Evolutionary conservation across 768 basidiomycete species (phyloP).

Genomic region (Lepiota brunneoincarnata): DNA sequence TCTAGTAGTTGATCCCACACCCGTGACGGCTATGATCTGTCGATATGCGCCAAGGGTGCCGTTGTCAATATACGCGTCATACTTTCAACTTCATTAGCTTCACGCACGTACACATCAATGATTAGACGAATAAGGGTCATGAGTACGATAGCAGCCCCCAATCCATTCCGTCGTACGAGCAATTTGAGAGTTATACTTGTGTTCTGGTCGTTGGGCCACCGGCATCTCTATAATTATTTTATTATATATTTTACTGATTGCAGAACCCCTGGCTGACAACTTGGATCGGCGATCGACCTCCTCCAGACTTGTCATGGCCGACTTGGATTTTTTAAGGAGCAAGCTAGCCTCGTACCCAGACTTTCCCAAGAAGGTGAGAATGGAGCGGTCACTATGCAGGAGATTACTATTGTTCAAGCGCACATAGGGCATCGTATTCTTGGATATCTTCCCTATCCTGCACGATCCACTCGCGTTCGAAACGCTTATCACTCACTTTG

Average conservation of each 20-base stretch:
- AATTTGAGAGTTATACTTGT: too few species aligned
- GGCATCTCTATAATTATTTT: too few species aligned
- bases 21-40: constrained; percentile 27
- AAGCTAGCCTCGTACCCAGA: constrained; percentile 63
- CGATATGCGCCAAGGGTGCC: constrained; percentile 19
- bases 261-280: neutral
- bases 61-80: constrained; percentile 24
- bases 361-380: constrained; percentile 85
- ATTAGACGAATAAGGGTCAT: neutral
- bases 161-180: neutral
- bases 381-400: neutral
- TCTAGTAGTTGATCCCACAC: constrained; percentile 32
- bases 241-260: too few species aligned
- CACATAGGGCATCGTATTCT: constrained; percentile 79
- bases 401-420: neutral
- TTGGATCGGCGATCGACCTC: neutral
- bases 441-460: constrained; percentile 94
- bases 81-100: constrained; percentile 5
- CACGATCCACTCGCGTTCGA: constrained; percentile 85
- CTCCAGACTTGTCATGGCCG: constrained; percentile 51
- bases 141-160: constrained; percentile 2
- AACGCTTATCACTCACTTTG: constrained; percentile 83
- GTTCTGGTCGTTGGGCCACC: too few species aligned
- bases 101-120: neutral
- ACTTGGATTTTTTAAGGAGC: constrained; percentile 67